Percentiles rank a stretch among this genome's conserved stretches.
Conservation (phyloP, 1,139 yeast genomes). For the Lodderomyces pseudojiufengensis region DNA sequence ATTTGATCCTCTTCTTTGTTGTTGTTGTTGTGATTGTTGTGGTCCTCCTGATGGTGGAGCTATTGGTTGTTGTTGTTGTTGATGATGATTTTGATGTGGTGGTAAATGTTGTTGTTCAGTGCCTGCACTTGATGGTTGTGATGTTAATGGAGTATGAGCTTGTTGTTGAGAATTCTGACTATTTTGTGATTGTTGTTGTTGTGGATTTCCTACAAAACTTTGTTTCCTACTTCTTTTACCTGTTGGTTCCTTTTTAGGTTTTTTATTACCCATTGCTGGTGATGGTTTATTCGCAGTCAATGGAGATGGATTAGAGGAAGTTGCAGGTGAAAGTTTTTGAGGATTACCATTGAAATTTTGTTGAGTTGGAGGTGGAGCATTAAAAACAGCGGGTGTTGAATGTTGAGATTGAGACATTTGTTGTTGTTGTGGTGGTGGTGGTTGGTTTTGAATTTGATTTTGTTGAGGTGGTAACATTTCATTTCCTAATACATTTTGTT, state of each 20-base stretch:
- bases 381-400: conserved; percentile 12
- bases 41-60: conserved; percentile 2
- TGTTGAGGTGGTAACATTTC: conserved; percentile 17
- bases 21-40: neutral
- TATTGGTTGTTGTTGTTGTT: conserved; percentile 4
- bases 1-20: conserved; percentile 10
- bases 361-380: conserved; percentile 14
- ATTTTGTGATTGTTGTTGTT: too few species aligned
- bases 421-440: conserved; percentile 11
- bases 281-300: conserved; percentile 35
- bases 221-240: conserved; percentile 36
- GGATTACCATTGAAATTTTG: conserved; percentile 1
- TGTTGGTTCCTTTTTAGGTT: conserved; percentile 27
- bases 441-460: conserved; percentile 17
- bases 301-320: conserved; percentile 29
- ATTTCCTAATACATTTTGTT: conserved; percentile 6
- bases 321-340: conserved; percentile 26
- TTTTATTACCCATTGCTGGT: conserved; percentile 25
- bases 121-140: conserved; percentile 13
- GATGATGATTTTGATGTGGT: conserved; percentile 3
- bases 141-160: conserved; percentile 7
- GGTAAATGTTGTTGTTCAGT: conserved; percentile 17
- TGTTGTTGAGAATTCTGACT: conserved; percentile 9
- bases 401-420: conserved; percentile 17
- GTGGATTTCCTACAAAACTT: conserved; percentile 18